Evolutionary conservation across 768 basidiomycete genomes (phyloP), one percentile per base, ranked within the genome.

Genomic region (Pleurotus eryngii): DNA sequence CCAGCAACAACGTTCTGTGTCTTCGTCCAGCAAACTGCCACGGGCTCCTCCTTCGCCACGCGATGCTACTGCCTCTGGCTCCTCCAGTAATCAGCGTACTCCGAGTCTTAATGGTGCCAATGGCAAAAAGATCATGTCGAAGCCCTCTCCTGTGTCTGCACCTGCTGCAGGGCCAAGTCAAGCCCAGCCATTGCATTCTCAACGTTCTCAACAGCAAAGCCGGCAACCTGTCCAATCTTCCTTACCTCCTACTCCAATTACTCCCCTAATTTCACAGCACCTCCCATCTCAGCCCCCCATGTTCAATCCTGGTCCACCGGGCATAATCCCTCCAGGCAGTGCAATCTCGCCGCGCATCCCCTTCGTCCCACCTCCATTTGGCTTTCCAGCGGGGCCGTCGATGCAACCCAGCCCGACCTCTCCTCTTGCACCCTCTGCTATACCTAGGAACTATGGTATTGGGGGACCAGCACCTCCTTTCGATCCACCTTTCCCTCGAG

Each of bases 71-170:
- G 69, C 78, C 8, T 76, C 80, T n/a, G 74, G 76, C 22, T 78
- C 82, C 20, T 71, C 80, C 17, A 60, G 71, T 18, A 70, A 76
- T 46, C 78, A 74, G 59, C 79, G 76, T 37, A 75, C 77, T 27
- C 76, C 76, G 7, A 76, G 76, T 38, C 75, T 72, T 39, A 81
- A 78, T 60, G 75, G 78, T 18, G 68, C 71, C 14, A 66, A 78
- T 46, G 70, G 75, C 43, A 90, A 89, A 80, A 90, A 88, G 76
- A 81, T 79, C 56, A 72, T 78, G 64, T 81, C 73, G 65, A 88
- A 86, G 69, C 68, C 76, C 58, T 58, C 70, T 40, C 55, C 66
- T 27, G 60, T 67, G 53, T 60, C 69, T 49, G 58, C 63, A 43
- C 58, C 64, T 42, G 65, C 67, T 56, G 67, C 69, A 59, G 77